Evolutionary conservation across 1,139 yeast species (phyloP).

Genomic region (Scheffersomyces cryptocercus): DNA sequence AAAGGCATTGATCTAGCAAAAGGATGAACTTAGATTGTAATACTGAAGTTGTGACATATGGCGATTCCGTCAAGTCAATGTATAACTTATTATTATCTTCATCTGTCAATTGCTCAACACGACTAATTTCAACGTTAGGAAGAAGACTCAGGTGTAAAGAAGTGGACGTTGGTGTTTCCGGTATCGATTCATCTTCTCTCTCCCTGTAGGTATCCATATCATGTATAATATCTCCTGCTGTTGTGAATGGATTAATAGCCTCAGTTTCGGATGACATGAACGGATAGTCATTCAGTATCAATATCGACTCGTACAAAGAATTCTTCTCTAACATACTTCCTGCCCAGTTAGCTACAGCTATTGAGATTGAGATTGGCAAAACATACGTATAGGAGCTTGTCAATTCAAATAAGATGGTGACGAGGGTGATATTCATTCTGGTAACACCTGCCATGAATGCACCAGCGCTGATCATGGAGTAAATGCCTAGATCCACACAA

Average conservation of each 20-base stretch:
- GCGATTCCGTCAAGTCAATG: constrained; percentile 42
- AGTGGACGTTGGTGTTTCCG: background rate
- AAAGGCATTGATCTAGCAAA: constrained; percentile 42
- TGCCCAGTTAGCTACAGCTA: constrained; percentile 60
- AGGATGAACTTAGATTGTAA: constrained; percentile 35
- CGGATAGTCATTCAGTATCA: constrained; percentile 55
- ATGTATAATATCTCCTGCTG: constrained; percentile 42
- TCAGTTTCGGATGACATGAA: constrained; percentile 48
- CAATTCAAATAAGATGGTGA: constrained; percentile 59
- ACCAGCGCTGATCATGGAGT: constrained; percentile 67
- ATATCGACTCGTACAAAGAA: constrained; percentile 53
- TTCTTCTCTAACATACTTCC: constrained; percentile 55
- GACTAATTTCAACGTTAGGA: background rate
- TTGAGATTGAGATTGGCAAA: constrained; percentile 57
- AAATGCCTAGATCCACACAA: constrained; percentile 59
- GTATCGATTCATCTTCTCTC: constrained; percentile 1
- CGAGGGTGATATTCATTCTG: constrained; percentile 63
- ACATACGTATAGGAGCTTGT: constrained; percentile 64
- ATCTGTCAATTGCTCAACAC: background rate
- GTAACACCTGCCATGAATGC: constrained; percentile 72
- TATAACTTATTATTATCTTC: constrained; percentile 17
- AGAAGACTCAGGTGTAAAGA: too few species aligned
- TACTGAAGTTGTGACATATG: constrained; percentile 31
- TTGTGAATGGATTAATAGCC: constrained; percentile 34
- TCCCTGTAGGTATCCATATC: constrained; percentile 15